A percentile compares a stretch with the other conserved stretches of the same genome.
phyloP scores from a whole-genome alignment of 108 stramenopile species.

The Nitzschia palea region DNA sequence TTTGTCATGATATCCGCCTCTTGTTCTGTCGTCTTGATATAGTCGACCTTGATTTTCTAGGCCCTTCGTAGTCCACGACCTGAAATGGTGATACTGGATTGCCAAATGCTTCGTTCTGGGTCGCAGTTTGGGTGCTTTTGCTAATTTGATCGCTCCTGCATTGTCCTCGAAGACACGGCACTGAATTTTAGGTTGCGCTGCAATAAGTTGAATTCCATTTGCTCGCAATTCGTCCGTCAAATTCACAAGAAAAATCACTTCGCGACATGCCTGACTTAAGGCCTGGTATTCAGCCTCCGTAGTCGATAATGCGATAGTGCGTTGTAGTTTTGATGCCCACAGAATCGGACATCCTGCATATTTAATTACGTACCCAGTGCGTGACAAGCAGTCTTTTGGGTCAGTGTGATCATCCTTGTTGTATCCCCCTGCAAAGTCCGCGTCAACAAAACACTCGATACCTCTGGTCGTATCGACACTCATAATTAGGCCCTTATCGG shows the following conservation, averaged over 20 bases:
- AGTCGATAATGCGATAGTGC: conserved; percentile 40
- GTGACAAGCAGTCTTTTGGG: background rate
- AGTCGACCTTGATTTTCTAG: background rate
- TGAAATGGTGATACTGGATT: conserved; percentile 37
- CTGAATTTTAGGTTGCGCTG: background rate
- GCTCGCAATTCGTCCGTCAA: background rate
- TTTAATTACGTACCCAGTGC: background rate
- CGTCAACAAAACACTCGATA: background rate
- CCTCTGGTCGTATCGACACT: background rate
- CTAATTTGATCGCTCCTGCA: conserved; percentile 6
- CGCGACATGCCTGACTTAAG: conserved; percentile 6
- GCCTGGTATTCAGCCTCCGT: conserved; percentile 48
- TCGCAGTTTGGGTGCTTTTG: conserved; percentile 11
- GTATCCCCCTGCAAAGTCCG: background rate
- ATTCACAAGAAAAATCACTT: background rate
- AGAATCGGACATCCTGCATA: conserved; percentile 37
- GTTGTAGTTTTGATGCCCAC: conserved; percentile 46
- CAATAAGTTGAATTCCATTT: background rate
- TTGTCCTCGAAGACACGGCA: conserved; percentile 46
- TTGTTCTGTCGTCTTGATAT: background rate
- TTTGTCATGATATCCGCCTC: conserved; percentile 8
- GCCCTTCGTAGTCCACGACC: background rate
- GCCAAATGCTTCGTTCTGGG: conserved; percentile 36
- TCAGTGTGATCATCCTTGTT: background rate
- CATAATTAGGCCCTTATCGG: background rate